Conservation (phyloP, 2,329 filamentous ascomycete species). For the Nigrospora oryzae region DNA sequence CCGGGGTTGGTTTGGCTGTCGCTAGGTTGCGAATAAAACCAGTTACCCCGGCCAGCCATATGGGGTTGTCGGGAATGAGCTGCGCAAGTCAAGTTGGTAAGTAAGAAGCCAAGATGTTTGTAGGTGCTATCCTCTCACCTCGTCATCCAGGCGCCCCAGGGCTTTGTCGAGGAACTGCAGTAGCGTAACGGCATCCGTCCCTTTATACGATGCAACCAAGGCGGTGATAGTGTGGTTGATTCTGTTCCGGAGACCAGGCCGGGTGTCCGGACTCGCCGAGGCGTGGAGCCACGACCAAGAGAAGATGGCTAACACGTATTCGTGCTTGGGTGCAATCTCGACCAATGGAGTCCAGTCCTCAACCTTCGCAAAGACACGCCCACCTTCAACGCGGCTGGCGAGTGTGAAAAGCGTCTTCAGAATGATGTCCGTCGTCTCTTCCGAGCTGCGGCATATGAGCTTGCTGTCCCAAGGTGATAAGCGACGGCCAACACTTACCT, state of each 20-base stretch:
- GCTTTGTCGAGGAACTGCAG: conserved; percentile 47
- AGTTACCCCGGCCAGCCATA: conserved; percentile 42
- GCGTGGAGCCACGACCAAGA: conserved; percentile 48
- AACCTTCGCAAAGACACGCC: conserved; percentile 33
- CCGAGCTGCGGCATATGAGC: conserved; percentile 29
- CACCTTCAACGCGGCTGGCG: conserved; percentile 42
- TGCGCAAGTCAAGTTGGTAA: conserved; percentile 14
- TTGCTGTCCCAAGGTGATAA: neutral
- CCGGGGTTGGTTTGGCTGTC: conserved; percentile 43
- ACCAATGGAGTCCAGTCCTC: conserved; percentile 46
- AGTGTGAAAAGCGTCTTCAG: conserved; percentile 50
- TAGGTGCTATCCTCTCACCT: conserved; percentile 26
- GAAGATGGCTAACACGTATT: conserved; percentile 47
- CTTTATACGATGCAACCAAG: conserved; percentile 45
- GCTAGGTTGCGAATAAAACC: conserved; percentile 43
- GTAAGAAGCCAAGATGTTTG: neutral
- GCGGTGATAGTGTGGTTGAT: conserved; percentile 38
- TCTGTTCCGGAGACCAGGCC: conserved; percentile 21
- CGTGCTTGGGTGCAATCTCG: conserved; percentile 46
- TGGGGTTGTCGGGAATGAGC: conserved; percentile 38
- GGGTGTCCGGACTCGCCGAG: conserved; percentile 22
- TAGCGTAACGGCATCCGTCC: conserved; percentile 52
- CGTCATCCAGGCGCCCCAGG: conserved; percentile 37
- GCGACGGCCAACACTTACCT: conserved; percentile 30
- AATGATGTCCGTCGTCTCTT: conserved; percentile 42